Percentiles rank a stretch among this genome's conserved stretches.
These are phyloP conservation scores for Chamaecrista fasciculata DNA, from an alignment of 306 rosid genomes.

Conservation along the genomic window DNA sequence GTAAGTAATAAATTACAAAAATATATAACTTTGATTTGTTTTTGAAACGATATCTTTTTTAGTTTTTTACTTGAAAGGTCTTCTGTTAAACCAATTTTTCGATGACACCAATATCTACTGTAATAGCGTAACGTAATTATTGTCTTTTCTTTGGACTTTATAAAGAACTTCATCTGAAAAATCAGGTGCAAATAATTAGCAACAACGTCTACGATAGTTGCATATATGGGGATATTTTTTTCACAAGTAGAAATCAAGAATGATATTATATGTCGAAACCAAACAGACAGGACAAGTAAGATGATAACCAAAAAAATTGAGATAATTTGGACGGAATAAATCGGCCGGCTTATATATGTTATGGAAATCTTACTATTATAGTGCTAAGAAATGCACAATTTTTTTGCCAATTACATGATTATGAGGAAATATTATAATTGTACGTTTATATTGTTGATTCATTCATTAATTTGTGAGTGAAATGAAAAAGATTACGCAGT, in stretches of 20 bases:
- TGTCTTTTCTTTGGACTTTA: neutral
- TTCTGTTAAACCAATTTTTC: no score
- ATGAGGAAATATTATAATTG: no score
- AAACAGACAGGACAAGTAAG: neutral
- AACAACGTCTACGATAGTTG: neutral
- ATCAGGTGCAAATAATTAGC: neutral
- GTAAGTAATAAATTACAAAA: neutral
- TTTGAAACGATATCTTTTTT: no score
- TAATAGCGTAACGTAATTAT: neutral
- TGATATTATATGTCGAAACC: neutral
- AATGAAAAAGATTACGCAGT: no score
- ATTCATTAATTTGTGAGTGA: no score
- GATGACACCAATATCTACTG: neutral
- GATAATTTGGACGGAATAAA: neutral
- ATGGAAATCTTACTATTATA: neutral
- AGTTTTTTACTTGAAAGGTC: no score
- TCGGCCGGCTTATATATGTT: neutral
- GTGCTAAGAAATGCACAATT: no score
- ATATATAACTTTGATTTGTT: neutral
- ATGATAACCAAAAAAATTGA: neutral
- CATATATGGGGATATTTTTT: neutral
- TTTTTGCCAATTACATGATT: no score
- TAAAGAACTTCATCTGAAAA: neutral
- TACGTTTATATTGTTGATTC: no score
- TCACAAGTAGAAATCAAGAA: neutral